phyloP scores from a whole-genome alignment of 768 basidiomycete genomes.

The Lactarius akahatsu region DNA sequence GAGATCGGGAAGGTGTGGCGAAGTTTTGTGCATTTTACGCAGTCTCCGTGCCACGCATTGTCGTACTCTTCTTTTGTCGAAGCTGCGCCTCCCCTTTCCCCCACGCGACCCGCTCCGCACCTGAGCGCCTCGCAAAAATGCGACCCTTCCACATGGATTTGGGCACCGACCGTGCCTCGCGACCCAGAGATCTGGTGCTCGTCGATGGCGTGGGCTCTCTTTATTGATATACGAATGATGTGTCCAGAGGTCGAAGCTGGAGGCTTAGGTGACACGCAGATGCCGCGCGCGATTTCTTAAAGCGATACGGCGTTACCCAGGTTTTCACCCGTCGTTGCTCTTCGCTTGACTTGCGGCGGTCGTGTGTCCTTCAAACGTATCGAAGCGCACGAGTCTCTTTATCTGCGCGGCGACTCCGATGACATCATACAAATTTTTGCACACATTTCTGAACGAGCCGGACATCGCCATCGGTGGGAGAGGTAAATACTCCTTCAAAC shows the following conservation, averaged over 20 bases:
- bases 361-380: constrained; percentile 39
- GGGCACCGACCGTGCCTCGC: constrained; percentile 64
- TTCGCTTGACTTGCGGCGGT: neutral
- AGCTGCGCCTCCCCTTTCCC: too few relatives aligned
- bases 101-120: neutral
- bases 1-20: too few relatives aligned
- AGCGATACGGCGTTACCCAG: constrained; percentile 43
- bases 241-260: constrained; percentile 75
- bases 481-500: constrained; percentile 42
- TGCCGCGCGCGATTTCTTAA: constrained; percentile 54
- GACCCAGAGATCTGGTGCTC: constrained; percentile 60
- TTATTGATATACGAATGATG: constrained; percentile 74
- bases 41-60: too few relatives aligned
- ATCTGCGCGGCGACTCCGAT: constrained; percentile 68
- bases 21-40: too few relatives aligned
- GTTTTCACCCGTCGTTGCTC: constrained; percentile 70
- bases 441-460: constrained; percentile 83
- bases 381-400: constrained; percentile 80
- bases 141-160: constrained; percentile 80
- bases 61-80: too few relatives aligned
- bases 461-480: constrained; percentile 67
- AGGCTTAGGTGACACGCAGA: constrained; percentile 42
- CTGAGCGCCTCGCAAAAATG: constrained; percentile 53
- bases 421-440: constrained; percentile 52
- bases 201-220: constrained; percentile 73